Conservation (phyloP, 2,329 filamentous ascomycete genomes). For the Sclerotinia spermophila region DNA sequence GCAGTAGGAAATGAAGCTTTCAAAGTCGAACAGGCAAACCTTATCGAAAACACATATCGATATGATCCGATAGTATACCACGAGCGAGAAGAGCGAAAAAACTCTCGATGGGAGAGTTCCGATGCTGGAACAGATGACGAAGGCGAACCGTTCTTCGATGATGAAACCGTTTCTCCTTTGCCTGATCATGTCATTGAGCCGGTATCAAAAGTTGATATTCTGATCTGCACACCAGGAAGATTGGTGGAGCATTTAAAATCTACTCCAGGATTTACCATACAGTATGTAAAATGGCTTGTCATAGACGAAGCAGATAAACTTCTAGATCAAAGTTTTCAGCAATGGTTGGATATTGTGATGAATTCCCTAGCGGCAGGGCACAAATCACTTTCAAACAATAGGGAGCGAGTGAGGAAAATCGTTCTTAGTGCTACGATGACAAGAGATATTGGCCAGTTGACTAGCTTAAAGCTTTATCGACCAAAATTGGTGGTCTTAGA, state of each 20-base stretch:
- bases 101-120: slow-evolving; percentile 46
- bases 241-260: slow-evolving; percentile 86
- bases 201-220: slow-evolving; percentile 73
- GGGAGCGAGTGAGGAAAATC: slow-evolving; percentile 64
- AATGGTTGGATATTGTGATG: slow-evolving; percentile 76
- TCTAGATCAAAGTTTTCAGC: slow-evolving; percentile 86
- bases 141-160: slow-evolving; percentile 36
- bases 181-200: slow-evolving; percentile 62
- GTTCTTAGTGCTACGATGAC: slow-evolving; percentile 93
- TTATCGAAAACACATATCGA: slow-evolving; percentile 61
- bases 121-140: slow-evolving; percentile 44
- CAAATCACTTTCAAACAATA: background rate
- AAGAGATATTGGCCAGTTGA: slow-evolving; percentile 75
- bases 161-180: slow-evolving; percentile 42
- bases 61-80: slow-evolving; percentile 64
- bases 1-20: slow-evolving; percentile 79
- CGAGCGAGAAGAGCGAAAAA: slow-evolving; percentile 39
- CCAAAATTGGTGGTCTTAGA: slow-evolving; percentile 77
- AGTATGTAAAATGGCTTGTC: slow-evolving; percentile 79
- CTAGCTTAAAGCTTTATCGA: slow-evolving; percentile 65
- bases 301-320: slow-evolving; percentile 94
- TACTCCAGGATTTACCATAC: slow-evolving; percentile 76
- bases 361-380: slow-evolving; percentile 46
- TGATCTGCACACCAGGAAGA: slow-evolving; percentile 88
- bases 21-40: slow-evolving; percentile 56